phyloP scores from a whole-genome alignment of 805 yeast genomes.

The Scheffersomyces ergatensis region DNA sequence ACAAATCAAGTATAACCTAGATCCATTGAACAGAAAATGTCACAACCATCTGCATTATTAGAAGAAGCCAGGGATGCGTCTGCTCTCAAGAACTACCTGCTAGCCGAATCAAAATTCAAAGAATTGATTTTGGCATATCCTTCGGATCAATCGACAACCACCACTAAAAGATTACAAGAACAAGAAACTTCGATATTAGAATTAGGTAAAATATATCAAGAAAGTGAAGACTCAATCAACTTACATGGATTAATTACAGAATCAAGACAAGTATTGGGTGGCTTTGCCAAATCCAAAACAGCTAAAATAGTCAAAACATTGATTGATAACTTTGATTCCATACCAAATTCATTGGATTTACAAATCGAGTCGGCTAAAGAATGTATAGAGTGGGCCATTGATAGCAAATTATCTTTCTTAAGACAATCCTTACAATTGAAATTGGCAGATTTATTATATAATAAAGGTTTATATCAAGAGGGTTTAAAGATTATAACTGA shows the following conservation, averaged over 20 bases:
- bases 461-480: slow-evolving; percentile 61
- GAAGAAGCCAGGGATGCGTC: slow-evolving; percentile 63
- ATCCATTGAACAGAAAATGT: slow-evolving; percentile 14
- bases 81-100: slow-evolving; percentile 42
- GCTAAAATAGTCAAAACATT: slow-evolving; percentile 84
- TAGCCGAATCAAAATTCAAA: slow-evolving; percentile 62
- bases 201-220: slow-evolving; percentile 69
- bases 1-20: background rate
- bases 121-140: slow-evolving; percentile 37
- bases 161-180: slow-evolving; percentile 31
- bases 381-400: slow-evolving; percentile 82
- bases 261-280: slow-evolving; percentile 69
- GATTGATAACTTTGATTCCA: slow-evolving; percentile 71
- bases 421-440: slow-evolving; percentile 86
- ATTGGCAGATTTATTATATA: slow-evolving; percentile 71
- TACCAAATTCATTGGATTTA: slow-evolving; percentile 60
- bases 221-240: slow-evolving; percentile 44
- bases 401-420: slow-evolving; percentile 80
- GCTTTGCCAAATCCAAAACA: slow-evolving; percentile 89
- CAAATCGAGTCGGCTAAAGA: slow-evolving; percentile 75
- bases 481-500: slow-evolving; percentile 70
- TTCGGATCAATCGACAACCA: slow-evolving; percentile 6
- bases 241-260: slow-evolving; percentile 62
- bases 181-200: slow-evolving; percentile 71
- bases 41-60: slow-evolving; percentile 27